Base-by-base conservation (phyloP, 208 protist species). In the Trypanosoma lewisi region DNA sequence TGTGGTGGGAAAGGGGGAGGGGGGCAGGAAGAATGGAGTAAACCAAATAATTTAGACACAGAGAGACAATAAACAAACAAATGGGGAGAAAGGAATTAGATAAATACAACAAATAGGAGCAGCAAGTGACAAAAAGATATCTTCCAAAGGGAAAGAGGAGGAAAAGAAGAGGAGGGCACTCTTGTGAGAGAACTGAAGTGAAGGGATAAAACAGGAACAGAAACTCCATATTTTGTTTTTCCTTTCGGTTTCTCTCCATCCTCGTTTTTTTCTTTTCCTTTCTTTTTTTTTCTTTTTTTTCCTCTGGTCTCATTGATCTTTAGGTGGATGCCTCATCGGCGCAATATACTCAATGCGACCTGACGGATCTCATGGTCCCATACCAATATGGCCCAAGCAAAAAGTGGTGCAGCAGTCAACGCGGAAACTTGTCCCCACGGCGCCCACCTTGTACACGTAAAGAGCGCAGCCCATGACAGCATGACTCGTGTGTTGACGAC, bases 41-140 rank as follows among this genome's bases (percentile, higher is more conserved):
- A 68, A 45, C 14, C 16, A 41, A 21, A 42, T 9, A 25, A 55
- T 56, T 56, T 8, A 42, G 11, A 42, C 11, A 42, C 37, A 42
- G 37, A 34, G 5, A 55, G 27, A 27, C 17, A 25, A 34, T 14
- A n/a, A n/a, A n/a, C n/a, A n/a, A n/a, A n/a, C n/a, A n/a, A n/a
- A n/a, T n/a, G n/a, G n/a, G n/a, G n/a, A n/a, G n/a, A n/a, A n/a
- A n/a, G n/a, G n/a, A n/a, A n/a, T n/a, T n/a, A n/a, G n/a, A n/a
- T n/a, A n/a, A n/a, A n/a, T n/a, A n/a, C n/a, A n/a, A n/a, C n/a
- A n/a, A 58, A 8, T 33, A 65, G 34, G 31, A 37, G 36, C 37
- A 56, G n/a, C 19, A 67, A 50, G 55, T 34, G 25, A 19, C 75
- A 44, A 60, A 75, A 42, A 61, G 53, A 55, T 27, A 70, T 63